Percentiles rank a stretch among this genome's conserved stretches.
phyloP scores from a whole-genome alignment of 805 yeast genomes.

The Hemisphaericaspora nanyangensis region DNA sequence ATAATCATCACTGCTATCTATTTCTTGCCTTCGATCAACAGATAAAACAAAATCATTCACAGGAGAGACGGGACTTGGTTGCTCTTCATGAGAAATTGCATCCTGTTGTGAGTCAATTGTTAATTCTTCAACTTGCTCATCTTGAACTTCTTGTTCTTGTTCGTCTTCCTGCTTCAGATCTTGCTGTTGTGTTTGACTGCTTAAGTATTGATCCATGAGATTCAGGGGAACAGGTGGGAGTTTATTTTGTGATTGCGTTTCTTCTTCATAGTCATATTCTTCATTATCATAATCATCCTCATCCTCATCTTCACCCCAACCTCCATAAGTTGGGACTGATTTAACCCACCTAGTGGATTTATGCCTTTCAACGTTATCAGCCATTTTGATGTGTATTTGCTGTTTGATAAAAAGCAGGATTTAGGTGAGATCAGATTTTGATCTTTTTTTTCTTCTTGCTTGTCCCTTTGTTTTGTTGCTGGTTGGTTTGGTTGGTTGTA shows the following conservation, averaged over 20 bases:
- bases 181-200: neutral
- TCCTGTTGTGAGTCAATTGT: neutral
- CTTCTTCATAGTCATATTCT: neutral
- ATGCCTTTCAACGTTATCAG: conserved; percentile 40
- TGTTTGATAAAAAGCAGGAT: too few species aligned
- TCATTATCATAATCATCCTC: conserved; percentile 6
- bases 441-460: too few species aligned
- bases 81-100: neutral
- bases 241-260: neutral
- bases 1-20: conserved; percentile 7
- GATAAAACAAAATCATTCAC: conserved; percentile 4
- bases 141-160: neutral
- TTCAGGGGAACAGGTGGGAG: neutral
- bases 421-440: too few species aligned
- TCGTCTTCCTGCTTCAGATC: neutral
- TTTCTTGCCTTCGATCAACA: conserved; percentile 4
- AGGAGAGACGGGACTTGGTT: too few species aligned
- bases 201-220: neutral
- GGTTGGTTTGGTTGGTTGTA: too few species aligned
- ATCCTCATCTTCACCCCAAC: conserved; percentile 8
- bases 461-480: too few species aligned
- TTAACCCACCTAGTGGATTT: conserved; percentile 42
- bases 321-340: conserved; percentile 28
- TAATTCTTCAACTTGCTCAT: neutral
- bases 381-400: conserved; percentile 18